These are phyloP conservation scores for Fusarium illudens DNA, from an alignment of 2,329 filamentous ascomycete genomes.

Conservation along the genomic window DNA sequence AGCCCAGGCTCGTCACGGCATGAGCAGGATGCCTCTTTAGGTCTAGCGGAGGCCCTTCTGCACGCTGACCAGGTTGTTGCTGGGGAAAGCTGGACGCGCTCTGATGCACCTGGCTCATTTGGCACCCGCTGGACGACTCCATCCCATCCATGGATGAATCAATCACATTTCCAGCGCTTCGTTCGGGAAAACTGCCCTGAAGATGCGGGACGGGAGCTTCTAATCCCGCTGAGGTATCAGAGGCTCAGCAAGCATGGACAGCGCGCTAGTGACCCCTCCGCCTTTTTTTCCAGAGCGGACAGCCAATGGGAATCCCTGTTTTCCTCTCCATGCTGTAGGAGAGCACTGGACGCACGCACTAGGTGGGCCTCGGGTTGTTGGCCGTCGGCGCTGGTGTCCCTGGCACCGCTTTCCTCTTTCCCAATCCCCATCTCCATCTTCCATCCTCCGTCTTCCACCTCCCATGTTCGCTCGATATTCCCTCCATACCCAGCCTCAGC, in stretches of 20 bases:
- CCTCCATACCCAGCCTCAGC: constrained; percentile 20
- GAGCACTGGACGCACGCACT: constrained; percentile 7
- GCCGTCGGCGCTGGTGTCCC: constrained; percentile 21
- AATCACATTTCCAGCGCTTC: constrained; percentile 18
- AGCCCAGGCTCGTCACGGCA: neutral
- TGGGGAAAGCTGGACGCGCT: constrained; percentile 1
- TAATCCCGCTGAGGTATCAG: constrained; percentile 18
- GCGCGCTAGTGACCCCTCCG: constrained; percentile 11
- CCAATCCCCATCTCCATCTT: constrained; percentile 32
- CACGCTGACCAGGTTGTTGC: constrained; percentile 2
- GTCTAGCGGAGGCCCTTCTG: neutral
- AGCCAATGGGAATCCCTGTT: constrained; percentile 22
- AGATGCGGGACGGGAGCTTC: neutral
- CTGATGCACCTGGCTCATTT: neutral
- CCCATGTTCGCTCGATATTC: constrained; percentile 14
- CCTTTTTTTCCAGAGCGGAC: neutral
- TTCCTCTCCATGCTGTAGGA: constrained; percentile 27
- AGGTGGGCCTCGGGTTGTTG: constrained; percentile 35
- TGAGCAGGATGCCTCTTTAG: neutral
- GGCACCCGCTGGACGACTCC: neutral
- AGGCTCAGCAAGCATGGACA: constrained; percentile 5
- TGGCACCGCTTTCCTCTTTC: constrained; percentile 32
- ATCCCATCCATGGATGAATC: neutral
- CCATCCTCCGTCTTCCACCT: constrained; percentile 23
- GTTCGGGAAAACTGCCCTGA: neutral